Conservation (phyloP, 2,329 filamentous ascomycete species). For the Penicillium expansum region DNA sequence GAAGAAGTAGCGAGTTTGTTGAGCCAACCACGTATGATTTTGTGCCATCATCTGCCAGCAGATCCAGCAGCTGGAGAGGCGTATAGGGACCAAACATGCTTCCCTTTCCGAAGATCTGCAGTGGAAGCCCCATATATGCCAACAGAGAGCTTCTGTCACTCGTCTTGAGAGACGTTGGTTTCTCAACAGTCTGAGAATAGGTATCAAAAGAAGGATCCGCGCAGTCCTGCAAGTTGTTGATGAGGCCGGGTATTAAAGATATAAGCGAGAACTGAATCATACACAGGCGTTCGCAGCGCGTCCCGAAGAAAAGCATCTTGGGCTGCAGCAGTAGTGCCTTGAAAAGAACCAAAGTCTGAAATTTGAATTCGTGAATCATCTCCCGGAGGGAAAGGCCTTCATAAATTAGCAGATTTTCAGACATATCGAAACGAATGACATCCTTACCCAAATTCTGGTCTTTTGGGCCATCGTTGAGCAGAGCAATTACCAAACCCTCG, state of each 20-base stretch:
- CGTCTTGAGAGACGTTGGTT: constrained; percentile 80
- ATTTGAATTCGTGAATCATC: constrained; percentile 89
- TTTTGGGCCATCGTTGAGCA: constrained; percentile 64
- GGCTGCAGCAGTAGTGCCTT: constrained; percentile 93
- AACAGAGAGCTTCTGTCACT: constrained; percentile 89
- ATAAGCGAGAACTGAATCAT: constrained; percentile 98
- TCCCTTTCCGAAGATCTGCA: constrained; percentile 95
- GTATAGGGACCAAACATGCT: constrained; percentile 96
- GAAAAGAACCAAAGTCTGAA: constrained; percentile 88
- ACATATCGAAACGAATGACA: background rate
- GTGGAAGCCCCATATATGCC: constrained; percentile 87
- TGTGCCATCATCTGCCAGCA: constrained; percentile 87
- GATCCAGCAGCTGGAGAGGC: constrained; percentile 89
- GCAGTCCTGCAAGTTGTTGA: constrained; percentile 89
- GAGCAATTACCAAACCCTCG: constrained; percentile 68
- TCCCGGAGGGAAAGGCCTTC: constrained; percentile 73
- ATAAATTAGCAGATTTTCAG: constrained; percentile 11
- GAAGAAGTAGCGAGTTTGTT: constrained; percentile 88
- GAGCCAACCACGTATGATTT: constrained; percentile 98
- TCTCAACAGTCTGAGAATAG: constrained; percentile 71
- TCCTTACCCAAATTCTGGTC: constrained; percentile 81
- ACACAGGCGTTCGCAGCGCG: constrained; percentile 91
- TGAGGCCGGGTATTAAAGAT: constrained; percentile 87
- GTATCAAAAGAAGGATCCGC: constrained; percentile 88
- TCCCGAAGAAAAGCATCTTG: constrained; percentile 99